Percentiles rank a stretch among this genome's conserved stretches.
These are phyloP conservation scores for Rubia tinctorum DNA, from an alignment of 305 asterid species.

Conservation along the genomic window DNA sequence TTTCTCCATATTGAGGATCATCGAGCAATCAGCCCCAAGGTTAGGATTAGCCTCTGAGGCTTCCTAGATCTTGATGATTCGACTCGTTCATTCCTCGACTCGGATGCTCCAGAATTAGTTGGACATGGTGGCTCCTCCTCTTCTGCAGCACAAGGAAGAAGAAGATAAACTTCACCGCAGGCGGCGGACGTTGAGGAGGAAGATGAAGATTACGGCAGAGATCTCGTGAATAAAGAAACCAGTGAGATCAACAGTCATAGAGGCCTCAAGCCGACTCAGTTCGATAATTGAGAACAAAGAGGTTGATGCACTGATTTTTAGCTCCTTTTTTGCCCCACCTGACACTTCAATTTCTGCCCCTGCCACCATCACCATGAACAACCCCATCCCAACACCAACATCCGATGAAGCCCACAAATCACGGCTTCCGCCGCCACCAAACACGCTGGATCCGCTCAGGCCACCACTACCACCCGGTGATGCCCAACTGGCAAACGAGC, in stretches of 20 bases:
- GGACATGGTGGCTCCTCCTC: neutral
- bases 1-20: constrained; percentile 26
- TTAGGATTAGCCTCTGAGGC: constrained; percentile 18
- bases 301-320: constrained; percentile 87
- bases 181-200: constrained; percentile 29
- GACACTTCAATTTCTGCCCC: neutral
- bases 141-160: constrained; percentile 20
- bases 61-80: constrained; percentile 22
- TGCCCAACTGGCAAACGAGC: too few relatives aligned
- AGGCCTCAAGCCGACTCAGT: constrained; percentile 94
- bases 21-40: constrained; percentile 32
- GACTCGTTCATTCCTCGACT: constrained; percentile 48
- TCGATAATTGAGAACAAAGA: constrained; percentile 85
- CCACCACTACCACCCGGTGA: too few relatives aligned
- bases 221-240: constrained; percentile 40
- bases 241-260: constrained; percentile 86
- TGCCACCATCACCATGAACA: too few relatives aligned
- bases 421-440: too few relatives aligned
- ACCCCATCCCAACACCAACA: too few relatives aligned
- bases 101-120: constrained; percentile 38
- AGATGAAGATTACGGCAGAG: constrained; percentile 26
- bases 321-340: too few relatives aligned
- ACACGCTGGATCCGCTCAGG: too few relatives aligned
- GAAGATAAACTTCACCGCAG: constrained; percentile 14
- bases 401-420: too few relatives aligned